Percentiles rank a stretch among this genome's conserved stretches.
phyloP scores from a whole-genome alignment of 169 alveolate species.

The Plasmodium berghei region DNA sequence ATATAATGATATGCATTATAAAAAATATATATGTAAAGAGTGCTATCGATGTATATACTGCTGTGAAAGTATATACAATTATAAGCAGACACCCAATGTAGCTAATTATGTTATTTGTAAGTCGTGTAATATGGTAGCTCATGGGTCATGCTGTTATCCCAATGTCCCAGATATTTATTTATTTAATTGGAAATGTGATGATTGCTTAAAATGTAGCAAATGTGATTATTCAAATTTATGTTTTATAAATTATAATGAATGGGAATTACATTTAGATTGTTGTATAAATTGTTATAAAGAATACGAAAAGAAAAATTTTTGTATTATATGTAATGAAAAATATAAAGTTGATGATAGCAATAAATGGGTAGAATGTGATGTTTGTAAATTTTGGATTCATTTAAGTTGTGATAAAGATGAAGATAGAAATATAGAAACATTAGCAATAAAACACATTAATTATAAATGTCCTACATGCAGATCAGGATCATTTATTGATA shows the following conservation, averaged over 20 bases:
- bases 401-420: conserved; percentile 84
- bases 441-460: conserved; percentile 53
- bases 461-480: conserved; percentile 85
- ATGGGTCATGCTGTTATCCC: conserved; percentile 87
- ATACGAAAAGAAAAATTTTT: conserved; percentile 81
- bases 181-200: conserved; percentile 85
- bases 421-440: conserved; percentile 76
- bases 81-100: conserved; percentile 66
- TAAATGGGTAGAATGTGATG: conserved; percentile 88
- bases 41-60: conserved; percentile 77
- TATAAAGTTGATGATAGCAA: conserved; percentile 75
- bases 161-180: conserved; percentile 81
- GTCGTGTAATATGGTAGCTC: conserved; percentile 84
- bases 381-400: conserved; percentile 89
- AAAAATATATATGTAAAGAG: conserved; percentile 75
- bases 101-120: conserved; percentile 81
- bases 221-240: conserved; percentile 83
- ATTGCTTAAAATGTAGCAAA: conserved; percentile 83
- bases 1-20: conserved; percentile 49
- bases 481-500: conserved; percentile 72
- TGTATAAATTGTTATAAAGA: conserved; percentile 82
- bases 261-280: conserved; percentile 83
- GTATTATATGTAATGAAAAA: conserved; percentile 83
- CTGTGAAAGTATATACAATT: conserved; percentile 76
- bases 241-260: conserved; percentile 82